Base-by-base conservation (phyloP, 2,329 filamentous ascomycete species). In the Fusarium ambrosium region DNA sequence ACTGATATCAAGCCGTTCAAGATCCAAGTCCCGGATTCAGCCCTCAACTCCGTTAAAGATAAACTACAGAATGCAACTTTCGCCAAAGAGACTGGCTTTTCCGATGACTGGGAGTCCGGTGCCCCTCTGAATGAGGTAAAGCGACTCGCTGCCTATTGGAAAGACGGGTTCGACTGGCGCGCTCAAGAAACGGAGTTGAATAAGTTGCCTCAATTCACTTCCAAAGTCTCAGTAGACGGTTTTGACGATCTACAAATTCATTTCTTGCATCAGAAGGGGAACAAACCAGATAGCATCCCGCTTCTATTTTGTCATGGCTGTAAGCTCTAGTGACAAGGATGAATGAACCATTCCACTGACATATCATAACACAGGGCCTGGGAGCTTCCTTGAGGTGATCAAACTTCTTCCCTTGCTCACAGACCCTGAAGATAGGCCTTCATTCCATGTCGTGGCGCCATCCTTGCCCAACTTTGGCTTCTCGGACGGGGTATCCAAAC, bases 261-360 rank as follows among this genome's bases (percentile, higher is more conserved):
- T 80, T 92, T 92, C 75, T 79, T 94, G 7, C 89, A 93, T 78
- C 85, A 92, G 73, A 85, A 81, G 62, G 90, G 88, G 74, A 78
- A 81, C 2, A 84, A 82, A 3, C 74, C 85, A 2, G 84, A 85
- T 22, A 90, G 90, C 2, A 89, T 94, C 48, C 92, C 92, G 0
- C 78, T 94, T 34, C 80, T 94, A 1, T 93, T 94, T 79, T 85
- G 87, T n/a, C 92, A 94, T 78, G 91, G 92, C 16, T 93, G 89
- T 85, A 69, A 76, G 81, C 78, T 4, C 4, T 16, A 3, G 9
- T 3, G 14, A 14, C 3, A 1, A 6, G 20, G 34, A 14, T 14
- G 4, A 27, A 7, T n/a, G 2, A 29, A n/a, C 2, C 10, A n/a
- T 45, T 58, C 37, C 78, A 79, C 84, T 1, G 9, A 84, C 59